Base-by-base conservation (phyloP, 306 rosid species). In the Dryas drummondii region DNA sequence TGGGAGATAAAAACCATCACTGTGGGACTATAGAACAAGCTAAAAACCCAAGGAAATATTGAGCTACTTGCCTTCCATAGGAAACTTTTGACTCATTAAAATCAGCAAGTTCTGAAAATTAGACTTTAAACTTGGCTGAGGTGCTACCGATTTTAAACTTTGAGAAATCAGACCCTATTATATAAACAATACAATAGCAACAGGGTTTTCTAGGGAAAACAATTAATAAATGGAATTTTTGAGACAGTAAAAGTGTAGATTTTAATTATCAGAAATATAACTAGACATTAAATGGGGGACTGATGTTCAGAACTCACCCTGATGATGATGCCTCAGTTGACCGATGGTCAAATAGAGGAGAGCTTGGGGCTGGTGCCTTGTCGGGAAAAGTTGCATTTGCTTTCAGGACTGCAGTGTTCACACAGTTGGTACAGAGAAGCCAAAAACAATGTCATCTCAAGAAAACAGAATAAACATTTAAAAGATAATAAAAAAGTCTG, bases 241-340 rank as follows among this genome's bases (percentile, higher is more conserved):
- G 40, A 57, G 22, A 58, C 26, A 65, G 54, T 41, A 42, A 22
- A 49, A 19, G 51, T 44, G 32, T 63, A 65, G 12, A 75, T 48
- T 5, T 41, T 32, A 40, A 45, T 68, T 7, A 65, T 37, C 47
- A 53, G 54, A 78, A n/a, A 11, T 13, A 16, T 42, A 51, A 75
- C 4, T 60, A 22, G 22, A 72, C 63, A 22, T 10, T 47, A 66
- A 67, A 55, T n/a, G 63, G 53, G 49, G 40, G 37, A 55, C 52
- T 51, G 70, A 70, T 72, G 73, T 78, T 78, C 79, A 27, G 72
- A 55, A 90, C 97, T 80, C 85, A 94, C 99, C 79, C 84, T 27
- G 97, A 86, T 44, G 94, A 82, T 68, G 98, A 87, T 72, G 91
- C 82, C 62, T 94, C 99, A 8, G 85, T 78, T 65, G 91, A 83